Percentiles rank a stretch among this genome's conserved stretches.
These are phyloP conservation scores for Rasamsonia emersonii DNA, from an alignment of 2,329 filamentous ascomycete species.

Conservation along the genomic window DNA sequence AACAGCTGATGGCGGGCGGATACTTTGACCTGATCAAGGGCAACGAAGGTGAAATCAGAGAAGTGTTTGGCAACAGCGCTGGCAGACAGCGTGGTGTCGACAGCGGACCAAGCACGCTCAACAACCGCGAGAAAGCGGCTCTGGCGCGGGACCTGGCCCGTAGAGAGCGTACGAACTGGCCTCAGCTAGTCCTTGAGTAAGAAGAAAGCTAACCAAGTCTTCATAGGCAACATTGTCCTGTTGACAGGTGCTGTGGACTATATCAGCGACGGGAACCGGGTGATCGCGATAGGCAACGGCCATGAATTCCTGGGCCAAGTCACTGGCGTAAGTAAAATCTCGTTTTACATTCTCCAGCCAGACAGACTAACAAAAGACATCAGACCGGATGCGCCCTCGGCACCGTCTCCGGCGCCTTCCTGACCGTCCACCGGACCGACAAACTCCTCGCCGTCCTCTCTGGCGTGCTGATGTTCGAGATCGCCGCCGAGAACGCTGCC, in stretches of 20 bases:
- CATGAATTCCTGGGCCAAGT: conserved; percentile 48
- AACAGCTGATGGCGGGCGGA: conserved; percentile 60
- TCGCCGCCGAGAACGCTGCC: conserved; percentile 62
- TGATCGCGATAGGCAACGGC: conserved; percentile 65
- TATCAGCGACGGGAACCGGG: conserved; percentile 63
- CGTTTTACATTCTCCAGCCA: too few species aligned
- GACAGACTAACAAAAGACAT: too few species aligned
- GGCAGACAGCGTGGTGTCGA: conserved; percentile 77
- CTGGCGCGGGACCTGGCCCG: conserved; percentile 60
- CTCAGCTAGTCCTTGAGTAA: too few species aligned
- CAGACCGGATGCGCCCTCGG: conserved; percentile 75
- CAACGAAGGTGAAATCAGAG: conserved; percentile 79
- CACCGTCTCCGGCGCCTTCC: conserved; percentile 66
- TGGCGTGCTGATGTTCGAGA: conserved; percentile 68
- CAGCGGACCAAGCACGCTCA: conserved; percentile 51
- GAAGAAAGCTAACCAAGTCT: conserved; percentile 5
- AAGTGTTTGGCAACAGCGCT: conserved; percentile 53
- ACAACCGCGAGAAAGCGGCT: conserved; percentile 47
- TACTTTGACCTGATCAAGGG: conserved; percentile 88
- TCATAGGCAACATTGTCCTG: conserved; percentile 55
- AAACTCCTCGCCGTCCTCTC: conserved; percentile 65
- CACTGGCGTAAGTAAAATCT: conserved; percentile 38
- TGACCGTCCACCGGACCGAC: conserved; percentile 56
- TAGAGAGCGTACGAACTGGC: conserved; percentile 48
- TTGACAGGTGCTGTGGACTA: conserved; percentile 76